Evolutionary conservation across 73 alveolate genomes (phyloP).

Genomic region (Tetrahymena thermophila): DNA sequence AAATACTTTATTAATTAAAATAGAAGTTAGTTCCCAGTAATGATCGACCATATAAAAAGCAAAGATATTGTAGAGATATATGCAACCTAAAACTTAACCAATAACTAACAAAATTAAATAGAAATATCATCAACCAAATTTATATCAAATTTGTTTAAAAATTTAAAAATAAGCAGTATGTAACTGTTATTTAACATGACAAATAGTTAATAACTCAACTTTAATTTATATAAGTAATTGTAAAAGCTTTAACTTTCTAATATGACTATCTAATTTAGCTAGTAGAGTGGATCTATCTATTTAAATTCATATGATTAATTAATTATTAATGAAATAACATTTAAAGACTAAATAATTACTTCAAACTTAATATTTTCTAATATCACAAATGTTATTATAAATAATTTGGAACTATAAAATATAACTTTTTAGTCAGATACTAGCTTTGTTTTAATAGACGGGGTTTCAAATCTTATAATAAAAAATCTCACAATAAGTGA

Average conservation of each 20-base stretch:
- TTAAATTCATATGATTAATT: background rate
- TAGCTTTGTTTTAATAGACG: background rate
- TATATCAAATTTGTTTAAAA: background rate
- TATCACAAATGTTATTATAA: background rate
- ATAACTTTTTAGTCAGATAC: background rate
- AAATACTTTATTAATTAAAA: background rate
- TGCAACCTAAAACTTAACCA: background rate
- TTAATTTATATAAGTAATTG: background rate
- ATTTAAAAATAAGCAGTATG: background rate
- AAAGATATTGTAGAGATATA: background rate
- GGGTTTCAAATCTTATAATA: background rate
- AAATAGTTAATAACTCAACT: background rate
- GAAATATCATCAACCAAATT: background rate
- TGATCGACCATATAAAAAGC: background rate
- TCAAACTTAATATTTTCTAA: background rate
- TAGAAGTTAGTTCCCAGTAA: background rate
- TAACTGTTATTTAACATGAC: background rate
- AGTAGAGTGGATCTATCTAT: background rate
- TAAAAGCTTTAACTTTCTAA: background rate
- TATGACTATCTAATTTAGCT: background rate
- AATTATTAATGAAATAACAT: background rate
- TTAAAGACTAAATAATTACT: background rate
- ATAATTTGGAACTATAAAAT: background rate
- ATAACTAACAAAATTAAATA: background rate
- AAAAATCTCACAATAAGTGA: background rate